phyloP scores from a whole-genome alignment of 306 rosid genomes.

The Cotoneaster glaucophyllus region DNA sequence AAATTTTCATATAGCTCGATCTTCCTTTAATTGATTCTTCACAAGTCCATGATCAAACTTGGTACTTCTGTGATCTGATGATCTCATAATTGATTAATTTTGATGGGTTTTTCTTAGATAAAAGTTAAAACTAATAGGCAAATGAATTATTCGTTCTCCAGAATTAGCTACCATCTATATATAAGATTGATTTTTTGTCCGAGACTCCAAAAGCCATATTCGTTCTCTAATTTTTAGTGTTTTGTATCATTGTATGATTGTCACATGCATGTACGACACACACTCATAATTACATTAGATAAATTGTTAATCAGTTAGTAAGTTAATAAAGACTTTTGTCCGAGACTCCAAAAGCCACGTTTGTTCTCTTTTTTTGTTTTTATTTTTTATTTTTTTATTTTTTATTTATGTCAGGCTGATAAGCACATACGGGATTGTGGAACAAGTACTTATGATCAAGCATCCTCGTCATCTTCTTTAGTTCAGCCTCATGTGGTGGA shows the following conservation, averaged over 20 bases:
- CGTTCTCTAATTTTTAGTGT: background rate
- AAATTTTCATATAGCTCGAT: background rate
- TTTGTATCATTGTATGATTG: background rate
- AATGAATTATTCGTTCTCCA: background rate
- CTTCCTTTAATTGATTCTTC: background rate
- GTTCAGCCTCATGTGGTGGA: conserved; percentile 17
- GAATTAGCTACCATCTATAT: background rate
- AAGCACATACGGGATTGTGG: conserved; percentile 11
- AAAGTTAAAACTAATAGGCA: no score
- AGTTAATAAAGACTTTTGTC: background rate
- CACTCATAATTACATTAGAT: background rate
- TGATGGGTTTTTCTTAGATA: background rate
- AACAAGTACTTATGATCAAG: conserved; percentile 29
- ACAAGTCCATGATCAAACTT: background rate
- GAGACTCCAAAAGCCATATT: background rate
- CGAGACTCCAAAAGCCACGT: no score
- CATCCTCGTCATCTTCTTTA: conserved; percentile 14
- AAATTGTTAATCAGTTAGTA: background rate
- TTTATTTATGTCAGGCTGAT: conserved; percentile 15
- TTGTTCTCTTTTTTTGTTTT: no score
- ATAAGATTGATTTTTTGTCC: background rate
- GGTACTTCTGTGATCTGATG: background rate
- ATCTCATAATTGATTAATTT: background rate
- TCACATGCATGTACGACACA: background rate
- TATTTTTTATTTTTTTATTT: no score